Base-by-base conservation (phyloP, 345 rosid genomes). In the Firmiana major region DNA sequence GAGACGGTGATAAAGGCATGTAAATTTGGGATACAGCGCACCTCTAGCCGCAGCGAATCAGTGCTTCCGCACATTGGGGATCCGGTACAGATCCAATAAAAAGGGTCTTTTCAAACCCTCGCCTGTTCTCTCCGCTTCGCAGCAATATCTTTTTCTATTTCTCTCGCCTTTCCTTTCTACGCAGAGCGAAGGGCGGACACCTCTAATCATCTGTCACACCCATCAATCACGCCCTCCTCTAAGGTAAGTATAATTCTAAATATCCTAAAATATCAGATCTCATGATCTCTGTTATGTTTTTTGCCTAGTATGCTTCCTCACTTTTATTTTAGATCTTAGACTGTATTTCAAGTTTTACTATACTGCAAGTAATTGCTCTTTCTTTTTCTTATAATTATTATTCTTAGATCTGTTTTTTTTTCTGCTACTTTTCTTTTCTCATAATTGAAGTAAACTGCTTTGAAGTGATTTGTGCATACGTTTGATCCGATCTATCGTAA, bases 101-200 rank as follows among this genome's bases (percentile, higher is more conserved):
- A 80, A 19, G 58, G 57, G 28, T 0, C 82, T 15, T 81, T 81
- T 36, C 78, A 74, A 81, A 57, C 78, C 83, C 85, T 75, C 81
- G 68, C 77, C 72, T 73, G 83, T 26, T 40, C 63, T 78, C 79
- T 46, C 80, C 84, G 49, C 83, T 55, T 16, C 66, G 3, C 34
- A 64, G 40, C 5, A 38, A 38, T 46, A 63, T 42, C 69, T 75
- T 63, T 51, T 43, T 53, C 36, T 10, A n/a, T 36, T 70, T 34
- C 77, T 69, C 28, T 80, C 71, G 71, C 81, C 74, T 71, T 76
- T 76, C 75, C 62, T 57, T 53, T 81, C 78, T 26, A 77, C 64
- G 71, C 64, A 73, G 79, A 83, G 82, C 68, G 76, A 80, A 79
- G 73, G 88, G 84, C 83, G 81, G 86, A 77, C 82, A 13, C 21